phyloP scores from a whole-genome alignment of 169 alveolate species.

The Eimeria maxima region DNA sequence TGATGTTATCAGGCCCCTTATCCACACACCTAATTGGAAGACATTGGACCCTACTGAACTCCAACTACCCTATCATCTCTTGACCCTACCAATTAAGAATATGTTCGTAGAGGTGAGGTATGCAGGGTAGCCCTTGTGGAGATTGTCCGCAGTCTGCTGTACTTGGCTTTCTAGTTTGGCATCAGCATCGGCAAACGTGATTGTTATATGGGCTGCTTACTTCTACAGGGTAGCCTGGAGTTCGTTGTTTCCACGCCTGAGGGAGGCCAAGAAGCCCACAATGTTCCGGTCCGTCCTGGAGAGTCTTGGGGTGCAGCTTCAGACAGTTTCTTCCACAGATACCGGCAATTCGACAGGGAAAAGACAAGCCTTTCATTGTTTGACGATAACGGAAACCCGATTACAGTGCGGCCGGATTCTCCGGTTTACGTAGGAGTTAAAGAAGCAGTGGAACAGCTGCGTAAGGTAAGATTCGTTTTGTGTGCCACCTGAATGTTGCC shows the following conservation, averaged over 20 bases:
- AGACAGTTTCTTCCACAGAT: conserved; percentile 32
- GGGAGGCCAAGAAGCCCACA: conserved; percentile 68
- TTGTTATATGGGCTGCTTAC: neutral
- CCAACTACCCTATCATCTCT: conserved; percentile 8
- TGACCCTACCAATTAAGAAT: conserved; percentile 51
- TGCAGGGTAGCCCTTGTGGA: neutral
- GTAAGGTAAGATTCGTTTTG: conserved; percentile 25
- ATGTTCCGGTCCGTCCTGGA: conserved; percentile 58
- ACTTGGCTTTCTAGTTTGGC: neutral
- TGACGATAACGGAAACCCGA: conserved; percentile 42
- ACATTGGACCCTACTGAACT: conserved; percentile 35
- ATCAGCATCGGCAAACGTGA: neutral
- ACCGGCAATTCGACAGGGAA: conserved; percentile 25
- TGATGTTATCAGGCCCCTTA: conserved; percentile 56
- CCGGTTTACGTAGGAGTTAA: conserved; percentile 62
- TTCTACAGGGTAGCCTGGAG: conserved; percentile 26
- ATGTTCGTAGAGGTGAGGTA: conserved; percentile 61
- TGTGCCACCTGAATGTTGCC: neutral
- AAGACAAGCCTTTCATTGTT: conserved; percentile 20
- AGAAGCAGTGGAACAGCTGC: conserved; percentile 62
- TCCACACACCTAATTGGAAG: conserved; percentile 54
- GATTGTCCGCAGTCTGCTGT: neutral
- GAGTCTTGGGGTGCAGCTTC: conserved; percentile 50
- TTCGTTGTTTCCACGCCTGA: conserved; percentile 57
- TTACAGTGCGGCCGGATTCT: conserved; percentile 52